Percentiles rank a stretch among this genome's conserved stretches.
Evolutionary conservation across 2,329 filamentous ascomycete genomes (phyloP).

Genomic region (Neofusicoccum laricinum): DNA sequence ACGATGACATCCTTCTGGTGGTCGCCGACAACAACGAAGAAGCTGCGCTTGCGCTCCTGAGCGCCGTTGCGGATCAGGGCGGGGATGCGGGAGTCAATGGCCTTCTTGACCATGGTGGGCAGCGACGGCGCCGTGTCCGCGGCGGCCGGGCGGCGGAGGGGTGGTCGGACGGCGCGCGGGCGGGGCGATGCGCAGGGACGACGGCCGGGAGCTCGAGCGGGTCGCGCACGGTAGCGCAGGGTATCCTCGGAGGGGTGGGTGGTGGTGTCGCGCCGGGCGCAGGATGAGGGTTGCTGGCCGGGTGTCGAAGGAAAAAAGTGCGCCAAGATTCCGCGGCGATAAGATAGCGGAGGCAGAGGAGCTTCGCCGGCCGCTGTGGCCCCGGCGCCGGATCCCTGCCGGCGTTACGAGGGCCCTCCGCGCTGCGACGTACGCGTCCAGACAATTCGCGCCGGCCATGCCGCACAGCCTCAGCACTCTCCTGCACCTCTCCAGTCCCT

Average conservation of each 20-base stretch:
- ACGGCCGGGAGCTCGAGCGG: not conserved
- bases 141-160: not conserved
- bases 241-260: not conserved
- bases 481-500: not conserved
- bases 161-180: not conserved
- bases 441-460: not conserved
- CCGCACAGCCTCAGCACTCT: not conserved
- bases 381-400: not conserved
- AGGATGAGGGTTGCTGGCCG: not conserved
- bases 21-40: constrained; percentile 96
- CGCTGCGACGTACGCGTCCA: not conserved
- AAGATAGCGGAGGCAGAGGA: not conserved
- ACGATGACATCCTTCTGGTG: constrained; percentile 95
- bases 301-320: constrained; percentile 6
- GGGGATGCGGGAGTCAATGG: constrained; percentile 37
- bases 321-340: constrained; percentile 8
- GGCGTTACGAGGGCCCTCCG: not conserved
- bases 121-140: constrained; percentile 14
- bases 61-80: constrained; percentile 41
- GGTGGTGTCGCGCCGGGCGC: not conserved
- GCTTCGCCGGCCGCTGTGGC: too few relatives aligned
- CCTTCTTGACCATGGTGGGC: constrained; percentile 19
- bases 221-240: not conserved
- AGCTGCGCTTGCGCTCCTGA: constrained; percentile 90
- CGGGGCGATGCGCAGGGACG: not conserved